Evolutionary conservation across 495 filamentous ascomycete species (phyloP).

Genomic region (Neurospora tetrasperma): DNA sequence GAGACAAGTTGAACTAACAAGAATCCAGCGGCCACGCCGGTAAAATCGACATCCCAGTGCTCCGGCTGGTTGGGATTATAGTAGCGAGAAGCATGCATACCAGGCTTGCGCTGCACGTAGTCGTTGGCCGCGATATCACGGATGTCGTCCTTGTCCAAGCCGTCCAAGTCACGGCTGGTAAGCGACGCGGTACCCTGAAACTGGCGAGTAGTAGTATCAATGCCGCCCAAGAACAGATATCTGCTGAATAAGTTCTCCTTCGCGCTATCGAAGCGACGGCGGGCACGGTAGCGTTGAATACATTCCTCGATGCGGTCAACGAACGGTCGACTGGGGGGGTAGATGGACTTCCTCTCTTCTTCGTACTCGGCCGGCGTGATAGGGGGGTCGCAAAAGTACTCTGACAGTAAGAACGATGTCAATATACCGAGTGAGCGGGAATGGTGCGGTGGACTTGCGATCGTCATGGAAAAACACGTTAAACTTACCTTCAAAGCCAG

Average conservation of each 20-base stretch:
- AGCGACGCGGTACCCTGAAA: slow-evolving; percentile 53
- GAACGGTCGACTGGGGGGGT: slow-evolving; percentile 18
- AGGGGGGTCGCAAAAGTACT: slow-evolving; percentile 68
- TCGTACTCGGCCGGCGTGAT: slow-evolving; percentile 55
- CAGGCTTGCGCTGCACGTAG: slow-evolving; percentile 34
- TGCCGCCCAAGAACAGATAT: slow-evolving; percentile 77
- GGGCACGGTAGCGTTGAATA: slow-evolving; percentile 67
- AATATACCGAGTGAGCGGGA: background rate
- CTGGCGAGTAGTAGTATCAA: slow-evolving; percentile 54
- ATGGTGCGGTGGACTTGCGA: background rate
- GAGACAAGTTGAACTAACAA: slow-evolving; percentile 41
- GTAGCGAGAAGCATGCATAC: slow-evolving; percentile 22
- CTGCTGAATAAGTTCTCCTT: slow-evolving; percentile 59
- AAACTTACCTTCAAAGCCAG: slow-evolving; percentile 35
- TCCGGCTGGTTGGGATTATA: slow-evolving; percentile 34
- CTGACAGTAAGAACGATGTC: slow-evolving; percentile 21
- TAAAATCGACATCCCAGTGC: slow-evolving; percentile 73
- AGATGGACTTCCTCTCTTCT: slow-evolving; percentile 38
- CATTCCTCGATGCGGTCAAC: slow-evolving; percentile 66
- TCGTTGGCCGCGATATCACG: slow-evolving; percentile 51
- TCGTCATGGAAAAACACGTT: background rate
- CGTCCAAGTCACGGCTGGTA: slow-evolving; percentile 43
- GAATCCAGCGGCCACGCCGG: slow-evolving; percentile 64
- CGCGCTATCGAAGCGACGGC: slow-evolving; percentile 57
- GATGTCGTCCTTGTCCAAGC: slow-evolving; percentile 47